A percentile compares a stretch with the other conserved stretches of the same genome.
Conservation (phyloP, 2,329 filamentous ascomycete genomes). For the Penicillium griseofulvum region DNA sequence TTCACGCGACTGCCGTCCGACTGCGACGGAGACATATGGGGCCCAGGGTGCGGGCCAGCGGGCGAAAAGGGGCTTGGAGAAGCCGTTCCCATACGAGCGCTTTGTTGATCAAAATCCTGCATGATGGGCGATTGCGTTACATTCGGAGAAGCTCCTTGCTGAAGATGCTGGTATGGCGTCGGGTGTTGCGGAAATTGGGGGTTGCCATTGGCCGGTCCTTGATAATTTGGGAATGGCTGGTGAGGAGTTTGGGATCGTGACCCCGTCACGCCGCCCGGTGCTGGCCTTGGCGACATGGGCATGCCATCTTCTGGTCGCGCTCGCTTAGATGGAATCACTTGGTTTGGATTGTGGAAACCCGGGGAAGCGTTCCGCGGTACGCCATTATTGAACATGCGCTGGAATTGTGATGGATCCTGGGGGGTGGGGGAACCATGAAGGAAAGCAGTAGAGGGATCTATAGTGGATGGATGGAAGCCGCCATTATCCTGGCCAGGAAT, state of each 20-base stretch:
- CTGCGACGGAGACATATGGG: constrained; percentile 72
- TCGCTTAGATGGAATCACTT: constrained; percentile 86
- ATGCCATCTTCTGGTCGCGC: constrained; percentile 81
- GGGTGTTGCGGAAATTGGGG: constrained; percentile 61
- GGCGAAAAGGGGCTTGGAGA: constrained; percentile 90
- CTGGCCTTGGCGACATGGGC: constrained; percentile 75
- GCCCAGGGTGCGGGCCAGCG: constrained; percentile 61
- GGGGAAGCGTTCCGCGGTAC: constrained; percentile 79
- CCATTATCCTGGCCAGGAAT: constrained; percentile 51
- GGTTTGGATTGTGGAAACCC: constrained; percentile 73
- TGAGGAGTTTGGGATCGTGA: constrained; percentile 93
- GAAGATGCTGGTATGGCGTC: constrained; percentile 76
- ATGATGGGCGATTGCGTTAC: constrained; percentile 92
- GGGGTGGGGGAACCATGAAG: constrained; percentile 46
- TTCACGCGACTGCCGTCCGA: constrained; percentile 65
- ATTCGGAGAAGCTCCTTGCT: constrained; percentile 74
- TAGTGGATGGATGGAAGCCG: constrained; percentile 46
- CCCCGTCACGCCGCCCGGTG: constrained; percentile 68
- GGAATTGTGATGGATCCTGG: constrained; percentile 54
- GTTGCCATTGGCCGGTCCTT: constrained; percentile 60
- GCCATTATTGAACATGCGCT: constrained; percentile 71
- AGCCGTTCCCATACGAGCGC: constrained; percentile 79
- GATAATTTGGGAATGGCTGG: constrained; percentile 71
- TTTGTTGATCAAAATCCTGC: constrained; percentile 65
- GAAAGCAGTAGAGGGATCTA: constrained; percentile 50